A percentile compares a stretch with the other conserved stretches of the same genome.
Conservation (phyloP, 2,329 filamentous ascomycete genomes). For the Diaporthe vaccinii region DNA sequence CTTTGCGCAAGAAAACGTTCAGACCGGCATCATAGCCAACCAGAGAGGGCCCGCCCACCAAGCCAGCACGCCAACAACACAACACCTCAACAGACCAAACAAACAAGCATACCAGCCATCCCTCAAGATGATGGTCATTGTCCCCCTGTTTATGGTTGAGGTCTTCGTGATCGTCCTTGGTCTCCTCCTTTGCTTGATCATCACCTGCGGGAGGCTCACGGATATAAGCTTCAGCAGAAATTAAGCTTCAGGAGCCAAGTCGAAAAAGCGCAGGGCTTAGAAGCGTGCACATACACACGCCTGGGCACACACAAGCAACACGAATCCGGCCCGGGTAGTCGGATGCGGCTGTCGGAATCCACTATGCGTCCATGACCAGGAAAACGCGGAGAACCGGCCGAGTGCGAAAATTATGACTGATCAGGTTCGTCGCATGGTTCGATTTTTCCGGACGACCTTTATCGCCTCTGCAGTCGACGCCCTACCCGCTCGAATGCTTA, state of each 20-base stretch:
- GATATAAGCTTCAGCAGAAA: constrained; percentile 36
- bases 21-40: constrained; percentile 6
- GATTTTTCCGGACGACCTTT: not conserved
- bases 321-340: not conserved
- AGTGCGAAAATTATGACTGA: constrained; percentile 10
- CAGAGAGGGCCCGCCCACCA: constrained; percentile 14
- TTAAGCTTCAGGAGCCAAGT: constrained; percentile 29
- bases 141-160: constrained; percentile 32
- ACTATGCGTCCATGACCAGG: constrained; percentile 14
- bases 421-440: not conserved
- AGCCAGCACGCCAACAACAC: not conserved
- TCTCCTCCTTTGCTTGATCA: constrained; percentile 25
- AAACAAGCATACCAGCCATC: not conserved
- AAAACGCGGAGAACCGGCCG: not conserved
- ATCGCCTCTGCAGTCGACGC: not conserved
- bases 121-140: constrained; percentile 38
- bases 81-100: not conserved
- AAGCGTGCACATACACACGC: not conserved
- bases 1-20: not conserved
- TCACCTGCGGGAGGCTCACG: constrained; percentile 25
- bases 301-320: not conserved
- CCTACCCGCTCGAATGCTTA: not conserved
- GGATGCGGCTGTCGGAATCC: constrained; percentile 16
- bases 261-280: not conserved
- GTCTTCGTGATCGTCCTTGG: constrained; percentile 34